phyloP scores from a whole-genome alignment of 805 yeast genomes.

The Kazachstania viticola region DNA sequence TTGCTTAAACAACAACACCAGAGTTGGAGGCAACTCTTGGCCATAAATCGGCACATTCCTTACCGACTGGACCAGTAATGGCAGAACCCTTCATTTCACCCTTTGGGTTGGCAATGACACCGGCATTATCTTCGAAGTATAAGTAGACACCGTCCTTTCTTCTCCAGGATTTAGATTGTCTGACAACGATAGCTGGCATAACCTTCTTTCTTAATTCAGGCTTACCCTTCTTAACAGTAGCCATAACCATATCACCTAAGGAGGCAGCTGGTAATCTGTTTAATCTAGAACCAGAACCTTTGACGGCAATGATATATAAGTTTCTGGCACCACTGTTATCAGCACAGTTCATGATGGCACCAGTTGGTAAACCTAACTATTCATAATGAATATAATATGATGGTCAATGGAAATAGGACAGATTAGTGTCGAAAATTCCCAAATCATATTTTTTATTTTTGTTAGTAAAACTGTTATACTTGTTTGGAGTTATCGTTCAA shows the following conservation, averaged over 20 bases:
- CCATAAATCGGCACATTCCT: constrained; percentile 99
- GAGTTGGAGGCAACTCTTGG: constrained; percentile 99
- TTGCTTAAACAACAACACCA: constrained; percentile 94
- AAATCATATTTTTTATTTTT: no score
- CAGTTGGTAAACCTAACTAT: constrained; percentile 97
- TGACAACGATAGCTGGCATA: constrained; percentile 98
- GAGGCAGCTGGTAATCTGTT: constrained; percentile 99
- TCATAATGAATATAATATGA: constrained; percentile 6
- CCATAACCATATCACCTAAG: constrained; percentile 99
- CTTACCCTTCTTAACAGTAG: constrained; percentile 99
- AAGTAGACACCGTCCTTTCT: constrained; percentile 99
- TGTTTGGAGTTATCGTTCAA: no score
- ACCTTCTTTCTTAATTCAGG: constrained; percentile 99
- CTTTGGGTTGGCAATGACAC: constrained; percentile 99
- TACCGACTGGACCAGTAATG: constrained; percentile 99
- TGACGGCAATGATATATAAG: constrained; percentile 96
- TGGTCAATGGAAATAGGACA: not conserved
- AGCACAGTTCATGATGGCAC: constrained; percentile 99
- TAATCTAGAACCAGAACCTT: constrained; percentile 98
- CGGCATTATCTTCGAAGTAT: constrained; percentile 99
- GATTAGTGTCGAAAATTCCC: not conserved
- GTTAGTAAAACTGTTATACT: no score
- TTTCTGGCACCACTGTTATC: constrained; percentile 99
- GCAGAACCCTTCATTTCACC: constrained; percentile 99
- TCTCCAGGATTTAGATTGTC: constrained; percentile 99